Percentiles rank a stretch among this genome's conserved stretches.
phyloP scores from a whole-genome alignment of 495 filamentous ascomycete species.

The Cladorrhinum samala region DNA sequence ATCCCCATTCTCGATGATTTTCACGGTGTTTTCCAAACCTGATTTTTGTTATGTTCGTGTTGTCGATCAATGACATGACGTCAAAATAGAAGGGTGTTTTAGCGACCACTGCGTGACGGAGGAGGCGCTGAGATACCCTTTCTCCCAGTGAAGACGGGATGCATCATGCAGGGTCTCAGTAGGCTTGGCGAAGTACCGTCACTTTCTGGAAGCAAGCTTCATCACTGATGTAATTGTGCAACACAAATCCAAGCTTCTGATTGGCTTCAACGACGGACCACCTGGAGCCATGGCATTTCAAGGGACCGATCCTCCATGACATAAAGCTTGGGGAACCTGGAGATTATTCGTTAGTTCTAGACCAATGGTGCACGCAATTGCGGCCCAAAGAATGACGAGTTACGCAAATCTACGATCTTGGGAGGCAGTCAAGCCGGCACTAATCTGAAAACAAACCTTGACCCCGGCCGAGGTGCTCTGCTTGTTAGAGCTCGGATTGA shows the following conservation, averaged over 20 bases:
- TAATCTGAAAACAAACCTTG: too few species aligned
- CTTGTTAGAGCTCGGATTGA: too few species aligned
- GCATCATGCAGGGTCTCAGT: slow-evolving; percentile 1
- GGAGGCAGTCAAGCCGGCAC: too few species aligned
- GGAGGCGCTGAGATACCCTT: slow-evolving; percentile 8
- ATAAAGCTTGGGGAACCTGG: neutral
- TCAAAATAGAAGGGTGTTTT: slow-evolving; percentile 17
- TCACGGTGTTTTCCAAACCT: slow-evolving; percentile 15
- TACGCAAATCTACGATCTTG: too few species aligned
- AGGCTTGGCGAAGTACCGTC: slow-evolving; percentile 1
- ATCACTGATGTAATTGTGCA: slow-evolving; percentile 1
- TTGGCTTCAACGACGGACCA: too few species aligned
- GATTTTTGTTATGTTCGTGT: slow-evolving; percentile 16
- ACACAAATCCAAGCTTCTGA: neutral
- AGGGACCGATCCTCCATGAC: neutral
- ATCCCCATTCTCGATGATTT: neutral
- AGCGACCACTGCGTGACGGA: slow-evolving; percentile 6
- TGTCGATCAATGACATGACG: slow-evolving; percentile 26
- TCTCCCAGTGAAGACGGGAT: neutral
- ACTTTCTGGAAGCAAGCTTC: neutral
- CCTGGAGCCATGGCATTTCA: too few species aligned
- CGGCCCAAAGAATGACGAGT: too few species aligned
- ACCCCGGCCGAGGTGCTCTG: too few species aligned
- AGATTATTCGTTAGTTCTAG: neutral
- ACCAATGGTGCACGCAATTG: neutral